These are phyloP conservation scores for Ettlia oleoabundans DNA, from an alignment of 139 green algal species.

Conservation along the genomic window DNA sequence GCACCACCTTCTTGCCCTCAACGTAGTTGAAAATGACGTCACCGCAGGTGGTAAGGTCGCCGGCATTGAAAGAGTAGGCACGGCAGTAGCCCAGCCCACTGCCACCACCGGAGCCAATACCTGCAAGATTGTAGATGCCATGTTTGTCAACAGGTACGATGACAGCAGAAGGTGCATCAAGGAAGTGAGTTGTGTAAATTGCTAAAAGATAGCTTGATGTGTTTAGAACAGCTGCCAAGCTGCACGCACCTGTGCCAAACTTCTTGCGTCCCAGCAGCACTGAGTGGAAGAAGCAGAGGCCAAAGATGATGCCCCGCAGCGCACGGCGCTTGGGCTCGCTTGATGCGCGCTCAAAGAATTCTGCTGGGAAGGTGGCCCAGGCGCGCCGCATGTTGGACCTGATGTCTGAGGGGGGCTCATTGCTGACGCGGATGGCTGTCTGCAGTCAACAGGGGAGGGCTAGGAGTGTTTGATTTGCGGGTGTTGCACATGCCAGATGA, in stretches of 20 bases:
- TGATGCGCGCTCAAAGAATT: conserved; percentile 74
- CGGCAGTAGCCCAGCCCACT: conserved; percentile 89
- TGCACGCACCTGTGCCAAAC: conserved; percentile 80
- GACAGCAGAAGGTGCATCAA: not conserved
- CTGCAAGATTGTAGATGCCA: conserved; percentile 39
- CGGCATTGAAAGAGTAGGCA: conserved; percentile 92
- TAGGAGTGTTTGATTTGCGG: no score
- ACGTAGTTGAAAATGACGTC: conserved; percentile 88
- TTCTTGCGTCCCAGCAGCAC: conserved; percentile 93
- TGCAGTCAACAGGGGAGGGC: no score
- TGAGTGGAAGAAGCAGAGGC: conserved; percentile 93
- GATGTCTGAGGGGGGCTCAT: conserved; percentile 89
- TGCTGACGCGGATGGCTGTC: conserved; percentile 92
- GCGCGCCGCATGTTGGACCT: conserved; percentile 79
- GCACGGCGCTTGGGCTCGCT: conserved; percentile 71
- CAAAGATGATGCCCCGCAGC: conserved; percentile 87
- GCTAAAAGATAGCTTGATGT: no score
- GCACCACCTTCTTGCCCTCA: conserved; percentile 83
- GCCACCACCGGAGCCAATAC: conserved; percentile 42
- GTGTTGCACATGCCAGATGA: no score
- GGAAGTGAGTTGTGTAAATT: not conserved
- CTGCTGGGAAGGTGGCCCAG: conserved; percentile 82
- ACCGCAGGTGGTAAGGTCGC: conserved; percentile 88
- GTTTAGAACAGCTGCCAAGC: not conserved
- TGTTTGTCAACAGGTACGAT: no score